These are phyloP conservation scores for Eucalyptus pauciflora DNA, from an alignment of 345 rosid genomes.

Conservation along the genomic window DNA sequence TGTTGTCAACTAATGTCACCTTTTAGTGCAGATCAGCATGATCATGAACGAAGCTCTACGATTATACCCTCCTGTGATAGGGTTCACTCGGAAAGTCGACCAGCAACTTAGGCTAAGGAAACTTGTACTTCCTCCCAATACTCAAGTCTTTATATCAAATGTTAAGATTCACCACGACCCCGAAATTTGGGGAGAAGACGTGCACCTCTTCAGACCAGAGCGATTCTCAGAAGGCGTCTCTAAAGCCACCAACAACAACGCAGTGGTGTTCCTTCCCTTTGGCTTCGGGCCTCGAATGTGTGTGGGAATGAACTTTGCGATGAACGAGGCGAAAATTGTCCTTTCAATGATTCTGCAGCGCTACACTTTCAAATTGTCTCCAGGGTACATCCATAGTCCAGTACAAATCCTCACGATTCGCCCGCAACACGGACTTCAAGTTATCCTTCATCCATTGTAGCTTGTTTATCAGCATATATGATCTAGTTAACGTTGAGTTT, in stretches of 20 bases:
- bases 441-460: not conserved
- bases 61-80: not conserved
- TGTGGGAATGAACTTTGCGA: not conserved
- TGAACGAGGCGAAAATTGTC: not conserved
- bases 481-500: not conserved
- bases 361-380: not conserved
- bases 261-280: not conserved
- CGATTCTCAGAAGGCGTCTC: not conserved
- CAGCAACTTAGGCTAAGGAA: not conserved
- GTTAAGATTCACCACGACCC: not conserved
- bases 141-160: not conserved
- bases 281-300: not conserved
- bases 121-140: not conserved
- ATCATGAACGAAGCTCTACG: not conserved
- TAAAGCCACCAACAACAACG: not conserved
- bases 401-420: not conserved
- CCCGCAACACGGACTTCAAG: not conserved
- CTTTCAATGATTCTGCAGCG: not conserved
- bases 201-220: not conserved
- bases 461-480: not conserved
- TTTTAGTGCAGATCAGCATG: not conserved
- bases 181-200: not conserved
- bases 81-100: not conserved
- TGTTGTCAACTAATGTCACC: not conserved
- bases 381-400: not conserved